Evolutionary conservation across 192 early-diverging fungal species (phyloP), one percentile per base, ranked within the genome.

Genomic region (Mortierella alpina): DNA sequence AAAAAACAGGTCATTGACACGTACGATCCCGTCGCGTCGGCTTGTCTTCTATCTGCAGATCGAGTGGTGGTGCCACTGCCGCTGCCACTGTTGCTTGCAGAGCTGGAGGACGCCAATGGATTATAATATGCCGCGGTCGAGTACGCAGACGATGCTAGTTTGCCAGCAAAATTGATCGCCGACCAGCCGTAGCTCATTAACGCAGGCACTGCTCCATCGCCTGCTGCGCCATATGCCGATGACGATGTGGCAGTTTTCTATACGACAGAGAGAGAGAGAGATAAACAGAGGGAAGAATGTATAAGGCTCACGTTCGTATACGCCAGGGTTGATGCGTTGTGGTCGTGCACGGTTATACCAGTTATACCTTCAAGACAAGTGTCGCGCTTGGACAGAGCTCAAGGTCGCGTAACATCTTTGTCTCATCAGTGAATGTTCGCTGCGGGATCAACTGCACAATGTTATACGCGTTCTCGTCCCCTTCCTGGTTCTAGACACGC

Each of bases 381-480:
- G 77, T 80, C 7, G 77, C 77, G 40, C 77, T 80, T 8, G 77
- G 77, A 31, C 77, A 80, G 1, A 80, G 60, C n/a, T 80, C 77
- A 13, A 80, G 55, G 31, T 80, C 77, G 7, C 77, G 69, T 50
- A 80, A 66, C 77, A 80, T 72, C 55, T 72, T 80, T 47, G 77
- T 68, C 13, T 80, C 77, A n/a, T 80, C 77, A 5, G 70, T 68
- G n/a, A 80, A 80, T 18, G 77, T 80, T 1, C 77, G 41, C 4
- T 59, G 44, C 15, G 77, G 77, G 14, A 80, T 80, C 20, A 80
- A 31, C 17, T 80, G 70, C 5, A 68, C 77, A 59, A 80, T 80
- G 17, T 80, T 80, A 44, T 80, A 80, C 1, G 70, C 66, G 51
- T 64, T 47, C 5, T 79, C 68, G 39, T 59, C 44, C 13, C 59